A percentile compares a stretch with the other conserved stretches of the same genome.
Evolutionary conservation across 2,329 filamentous ascomycete species (phyloP).

Genomic region (Scedosporium apiospermum): DNA sequence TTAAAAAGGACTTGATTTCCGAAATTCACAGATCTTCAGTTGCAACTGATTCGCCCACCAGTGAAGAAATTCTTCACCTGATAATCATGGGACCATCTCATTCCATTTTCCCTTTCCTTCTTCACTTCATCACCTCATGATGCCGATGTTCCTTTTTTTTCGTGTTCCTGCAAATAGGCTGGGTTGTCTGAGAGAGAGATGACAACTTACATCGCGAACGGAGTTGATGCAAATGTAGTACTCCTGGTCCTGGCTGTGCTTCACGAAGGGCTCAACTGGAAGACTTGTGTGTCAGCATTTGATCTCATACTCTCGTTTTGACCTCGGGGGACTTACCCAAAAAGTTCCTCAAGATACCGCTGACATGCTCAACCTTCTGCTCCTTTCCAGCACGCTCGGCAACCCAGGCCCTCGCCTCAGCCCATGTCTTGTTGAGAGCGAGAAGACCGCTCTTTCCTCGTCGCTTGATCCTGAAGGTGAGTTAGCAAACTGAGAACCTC

Average conservation of each 20-base stretch:
- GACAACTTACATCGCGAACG: constrained; percentile 83
- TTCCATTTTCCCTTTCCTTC: neutral
- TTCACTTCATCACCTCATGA: neutral
- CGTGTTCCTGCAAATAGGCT: neutral
- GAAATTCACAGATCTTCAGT: neutral
- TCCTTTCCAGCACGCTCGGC: constrained; percentile 83
- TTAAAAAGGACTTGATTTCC: constrained; percentile 8
- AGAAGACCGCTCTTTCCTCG: constrained; percentile 97
- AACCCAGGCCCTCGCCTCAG: constrained; percentile 90
- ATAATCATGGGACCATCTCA: neutral
- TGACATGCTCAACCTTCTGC: constrained; percentile 85
- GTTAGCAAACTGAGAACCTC: neutral
- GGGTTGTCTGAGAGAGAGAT: neutral
- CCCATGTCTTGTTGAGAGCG: constrained; percentile 93
- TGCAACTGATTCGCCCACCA: neutral
- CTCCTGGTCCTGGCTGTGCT: constrained; percentile 89
- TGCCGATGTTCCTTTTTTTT: neutral
- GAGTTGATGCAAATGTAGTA: constrained; percentile 99
- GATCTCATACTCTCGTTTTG: neutral
- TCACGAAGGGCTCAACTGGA: constrained; percentile 83
- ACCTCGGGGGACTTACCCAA: constrained; percentile 37
- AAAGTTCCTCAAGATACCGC: constrained; percentile 86
- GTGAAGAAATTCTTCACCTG: neutral
- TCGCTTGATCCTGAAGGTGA: constrained; percentile 66
- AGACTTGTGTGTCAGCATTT: neutral